Base-by-base conservation (phyloP, 2,329 filamentous ascomycete species). In the Plenodomus lindquistii region DNA sequence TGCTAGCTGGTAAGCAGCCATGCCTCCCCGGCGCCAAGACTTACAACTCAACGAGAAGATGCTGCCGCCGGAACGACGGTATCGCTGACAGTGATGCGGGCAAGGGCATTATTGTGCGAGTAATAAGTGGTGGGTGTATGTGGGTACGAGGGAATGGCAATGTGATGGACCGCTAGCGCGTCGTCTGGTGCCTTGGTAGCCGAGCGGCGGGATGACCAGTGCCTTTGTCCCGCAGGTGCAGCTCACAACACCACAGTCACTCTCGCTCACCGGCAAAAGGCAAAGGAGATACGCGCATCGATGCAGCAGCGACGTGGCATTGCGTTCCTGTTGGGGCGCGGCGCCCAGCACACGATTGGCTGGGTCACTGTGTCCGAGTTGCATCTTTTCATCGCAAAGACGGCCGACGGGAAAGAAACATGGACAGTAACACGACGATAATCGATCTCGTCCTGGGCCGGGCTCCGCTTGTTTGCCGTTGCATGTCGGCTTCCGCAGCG, bases 21-120 rank as follows among this genome's bases (percentile, higher is more conserved):
- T 10, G 22, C 10, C 22, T 24, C 27, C 15, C 15, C 45, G 45
- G 44, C 49, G 49, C 52, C 46, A 11, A 57, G 53, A 66, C 86
- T 59, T 78, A 94, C 89, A 93, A 94, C 76, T 94, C 90, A 50
- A 89, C 81, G 35, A 91, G 79, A 41, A 94, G 81, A 67, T 91
- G 87, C 71, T 94, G 88, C 71, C 81, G 85, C 64, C 87, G 83
- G 65, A 92, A 77, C 21, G 80, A 80, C 50, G 56, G 57, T 21
- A 71, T 61, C 31, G 57, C 47, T 50, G 66, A 60, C 38, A 54
- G 44, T 16, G 63, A 42, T 17, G 40, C 59, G 54, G 61, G 55
- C 48, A 58, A 47, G 49, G 63, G 57, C 61, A 69, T 69, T 60
- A 69, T 69, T 17, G 48, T 41, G 57, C 45, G 47, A 36, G 2